Evolutionary conservation across 2,329 filamentous ascomycete species (phyloP).

Genomic region (Aspergillus tanneri): DNA sequence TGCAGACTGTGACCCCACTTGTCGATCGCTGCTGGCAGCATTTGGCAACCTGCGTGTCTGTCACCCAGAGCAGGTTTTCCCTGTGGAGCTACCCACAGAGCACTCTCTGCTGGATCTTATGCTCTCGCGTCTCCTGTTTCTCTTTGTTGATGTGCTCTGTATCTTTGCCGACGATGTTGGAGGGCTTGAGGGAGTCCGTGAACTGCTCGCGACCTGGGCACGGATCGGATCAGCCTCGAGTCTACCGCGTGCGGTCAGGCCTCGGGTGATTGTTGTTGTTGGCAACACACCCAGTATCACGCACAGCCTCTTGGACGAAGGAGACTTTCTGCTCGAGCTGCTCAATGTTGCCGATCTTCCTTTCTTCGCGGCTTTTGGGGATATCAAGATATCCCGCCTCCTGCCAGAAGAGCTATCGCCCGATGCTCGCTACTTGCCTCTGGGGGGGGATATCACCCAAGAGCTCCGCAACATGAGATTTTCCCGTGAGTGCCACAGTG

Average conservation of each 20-base stretch:
- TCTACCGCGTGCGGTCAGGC: conserved; percentile 3
- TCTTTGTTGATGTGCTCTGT: conserved; percentile 12
- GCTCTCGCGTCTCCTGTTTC: conserved; percentile 7
- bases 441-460: conserved; percentile 1
- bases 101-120: conserved; percentile 6
- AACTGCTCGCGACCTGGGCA: conserved; percentile 5
- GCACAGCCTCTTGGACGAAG: conserved; percentile 5
- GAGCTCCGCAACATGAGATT: not conserved
- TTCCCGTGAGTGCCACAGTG: not conserved
- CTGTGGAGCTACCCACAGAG: conserved; percentile 1
- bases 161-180: conserved; percentile 13
- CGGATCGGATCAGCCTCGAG: conserved; percentile 7
- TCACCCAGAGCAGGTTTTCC: conserved; percentile 1
- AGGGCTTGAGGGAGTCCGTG: not conserved
- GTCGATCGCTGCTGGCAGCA: not conserved
- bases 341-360: conserved; percentile 1
- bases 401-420: conserved; percentile 2
- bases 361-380: conserved; percentile 4
- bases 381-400: conserved; percentile 9
- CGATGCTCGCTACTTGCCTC: conserved; percentile 7
- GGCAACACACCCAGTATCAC: conserved; percentile 3
- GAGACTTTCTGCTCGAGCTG: conserved; percentile 9
- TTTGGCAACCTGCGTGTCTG: not conserved
- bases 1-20: conserved; percentile 7
- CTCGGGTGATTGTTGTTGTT: conserved; percentile 9